Percentiles rank a stretch among this genome's conserved stretches.
These are phyloP conservation scores for Dimargaris cristalligena DNA, from an alignment of 192 early-diverging fungal species.

Conservation along the genomic window DNA sequence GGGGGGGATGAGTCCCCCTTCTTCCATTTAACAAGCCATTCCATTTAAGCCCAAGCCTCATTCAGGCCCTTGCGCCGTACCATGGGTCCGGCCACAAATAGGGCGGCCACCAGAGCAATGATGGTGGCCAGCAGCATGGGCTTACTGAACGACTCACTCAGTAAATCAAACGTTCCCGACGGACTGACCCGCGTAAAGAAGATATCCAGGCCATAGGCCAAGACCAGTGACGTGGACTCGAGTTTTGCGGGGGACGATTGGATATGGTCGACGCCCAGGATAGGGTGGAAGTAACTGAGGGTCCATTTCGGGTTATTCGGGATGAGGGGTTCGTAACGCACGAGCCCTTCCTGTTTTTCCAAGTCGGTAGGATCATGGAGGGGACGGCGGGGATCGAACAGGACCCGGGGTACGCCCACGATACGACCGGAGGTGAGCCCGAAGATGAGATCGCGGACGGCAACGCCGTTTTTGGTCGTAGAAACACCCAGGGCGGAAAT, in stretches of 20 bases:
- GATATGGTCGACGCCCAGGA: slow-evolving; percentile 52
- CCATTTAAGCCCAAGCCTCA: slow-evolving; percentile 32
- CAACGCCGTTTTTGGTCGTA: slow-evolving; percentile 66
- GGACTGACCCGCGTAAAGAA: slow-evolving; percentile 75
- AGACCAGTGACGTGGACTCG: slow-evolving; percentile 86
- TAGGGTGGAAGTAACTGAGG: slow-evolving; percentile 49
- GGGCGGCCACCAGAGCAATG: slow-evolving; percentile 50
- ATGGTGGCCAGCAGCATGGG: slow-evolving; percentile 66
- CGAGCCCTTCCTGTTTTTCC: slow-evolving; percentile 77
- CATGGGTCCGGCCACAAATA: slow-evolving; percentile 57
- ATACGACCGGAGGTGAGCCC: slow-evolving; percentile 24
- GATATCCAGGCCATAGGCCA: slow-evolving; percentile 78
- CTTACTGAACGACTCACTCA: slow-evolving; percentile 88
- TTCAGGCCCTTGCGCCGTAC: slow-evolving; percentile 40
- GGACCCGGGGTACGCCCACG: slow-evolving; percentile 26
- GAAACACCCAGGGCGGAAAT: slow-evolving; percentile 72
- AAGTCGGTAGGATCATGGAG: slow-evolving; percentile 39
- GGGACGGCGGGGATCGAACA: slow-evolving; percentile 78
- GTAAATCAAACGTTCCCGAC: slow-evolving; percentile 79
- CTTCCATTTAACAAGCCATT: too few species aligned
- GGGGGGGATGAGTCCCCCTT: too few species aligned
- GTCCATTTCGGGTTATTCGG: slow-evolving; percentile 58
- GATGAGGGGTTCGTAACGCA: slow-evolving; percentile 56
- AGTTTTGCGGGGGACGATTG: slow-evolving; percentile 57
- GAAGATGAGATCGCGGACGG: slow-evolving; percentile 68